Conservation (phyloP, 139 green algal genomes). For the Asterochloris sp. region DNA sequence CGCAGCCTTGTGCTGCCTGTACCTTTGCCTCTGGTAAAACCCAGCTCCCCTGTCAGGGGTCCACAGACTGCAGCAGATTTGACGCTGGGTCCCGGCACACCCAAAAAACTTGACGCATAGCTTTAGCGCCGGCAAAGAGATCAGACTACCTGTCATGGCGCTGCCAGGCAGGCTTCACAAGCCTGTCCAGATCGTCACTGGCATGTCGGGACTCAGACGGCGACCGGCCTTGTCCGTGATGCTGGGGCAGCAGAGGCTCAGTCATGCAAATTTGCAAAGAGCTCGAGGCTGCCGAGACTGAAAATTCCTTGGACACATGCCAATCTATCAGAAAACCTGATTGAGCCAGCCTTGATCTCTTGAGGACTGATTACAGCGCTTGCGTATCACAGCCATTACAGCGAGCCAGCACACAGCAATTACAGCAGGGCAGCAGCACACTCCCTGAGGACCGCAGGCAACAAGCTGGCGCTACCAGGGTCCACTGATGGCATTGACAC, state of each 20-base stretch:
- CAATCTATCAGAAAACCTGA: no score
- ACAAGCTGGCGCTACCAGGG: no score
- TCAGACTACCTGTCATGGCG: neutral
- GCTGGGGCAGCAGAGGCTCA: neutral
- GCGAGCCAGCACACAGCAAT: no score
- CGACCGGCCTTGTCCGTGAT: neutral
- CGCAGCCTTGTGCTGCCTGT: slow-evolving; percentile 32
- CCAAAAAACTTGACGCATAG: neutral
- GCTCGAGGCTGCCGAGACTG: no score
- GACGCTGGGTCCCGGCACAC: neutral
- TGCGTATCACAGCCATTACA: no score
- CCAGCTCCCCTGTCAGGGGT: slow-evolving; percentile 47
- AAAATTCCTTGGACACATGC: no score
- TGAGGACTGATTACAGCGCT: no score
- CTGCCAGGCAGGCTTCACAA: neutral
- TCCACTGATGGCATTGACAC: no score
- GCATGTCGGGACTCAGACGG: neutral
- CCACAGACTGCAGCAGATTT: slow-evolving; percentile 27
- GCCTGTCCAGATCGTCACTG: neutral
- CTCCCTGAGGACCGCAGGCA: no score
- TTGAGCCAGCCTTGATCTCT: no score
- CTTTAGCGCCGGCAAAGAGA: neutral
- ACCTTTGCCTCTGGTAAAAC: slow-evolving; percentile 35
- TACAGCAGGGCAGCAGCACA: no score
- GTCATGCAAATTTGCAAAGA: neutral